A percentile compares a stretch with the other conserved stretches of the same genome.
Conservation (phyloP, 805 yeast genomes). For the Saturnispora sanitii region DNA sequence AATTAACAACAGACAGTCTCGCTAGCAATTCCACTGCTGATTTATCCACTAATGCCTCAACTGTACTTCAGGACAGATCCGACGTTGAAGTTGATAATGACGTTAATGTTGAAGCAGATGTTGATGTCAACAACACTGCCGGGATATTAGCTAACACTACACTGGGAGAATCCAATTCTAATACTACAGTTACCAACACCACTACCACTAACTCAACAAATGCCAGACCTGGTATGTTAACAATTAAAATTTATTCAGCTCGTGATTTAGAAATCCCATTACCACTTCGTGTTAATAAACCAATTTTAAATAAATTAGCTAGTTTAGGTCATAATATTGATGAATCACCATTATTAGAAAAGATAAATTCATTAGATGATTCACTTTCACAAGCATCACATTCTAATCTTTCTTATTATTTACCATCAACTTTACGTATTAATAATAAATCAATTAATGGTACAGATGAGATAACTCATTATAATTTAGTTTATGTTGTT, state of each 20-base stretch:
- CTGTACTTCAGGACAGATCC: too few species aligned
- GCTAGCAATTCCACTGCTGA: neutral
- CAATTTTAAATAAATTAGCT: constrained; percentile 56
- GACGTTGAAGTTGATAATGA: too few species aligned
- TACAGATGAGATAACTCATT: constrained; percentile 39
- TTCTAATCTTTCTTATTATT: constrained; percentile 23
- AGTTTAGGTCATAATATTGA: constrained; percentile 38
- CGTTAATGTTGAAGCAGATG: too few species aligned
- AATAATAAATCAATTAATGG: constrained; percentile 39
- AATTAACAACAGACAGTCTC: neutral
- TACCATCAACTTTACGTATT: constrained; percentile 36
- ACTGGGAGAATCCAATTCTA: too few species aligned
- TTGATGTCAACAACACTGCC: too few species aligned
- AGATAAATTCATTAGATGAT: constrained; percentile 27
- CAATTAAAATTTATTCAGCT: constrained; percentile 68
- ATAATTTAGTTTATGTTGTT: constrained; percentile 62
- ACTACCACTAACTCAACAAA: too few species aligned
- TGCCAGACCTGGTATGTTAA: constrained; percentile 62
- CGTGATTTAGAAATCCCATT: constrained; percentile 62
- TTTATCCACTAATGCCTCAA: too few species aligned
- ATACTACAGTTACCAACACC: too few species aligned
- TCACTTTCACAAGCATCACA: constrained; percentile 21
- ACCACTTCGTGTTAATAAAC: constrained; percentile 53
- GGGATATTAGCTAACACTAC: too few species aligned
- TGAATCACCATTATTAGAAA: constrained; percentile 23